Evolutionary conservation across 805 yeast genomes (phyloP), one percentile per base, ranked within the genome.

Genomic region (Clavispora fructus): DNA sequence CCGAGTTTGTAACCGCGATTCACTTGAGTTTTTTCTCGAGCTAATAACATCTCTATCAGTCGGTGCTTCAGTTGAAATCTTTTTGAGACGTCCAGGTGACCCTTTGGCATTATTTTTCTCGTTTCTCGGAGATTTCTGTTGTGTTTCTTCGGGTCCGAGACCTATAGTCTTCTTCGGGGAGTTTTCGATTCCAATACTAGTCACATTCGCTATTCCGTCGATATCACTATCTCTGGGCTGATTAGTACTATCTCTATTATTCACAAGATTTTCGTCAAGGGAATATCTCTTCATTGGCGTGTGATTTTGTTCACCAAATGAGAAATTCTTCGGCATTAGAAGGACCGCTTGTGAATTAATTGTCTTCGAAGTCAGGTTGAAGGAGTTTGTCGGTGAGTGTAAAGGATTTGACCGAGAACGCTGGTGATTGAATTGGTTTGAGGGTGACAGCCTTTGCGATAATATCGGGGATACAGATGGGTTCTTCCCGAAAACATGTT

Each of bases 301-400:
- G 13, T 33, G 35, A 17, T 53, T 29, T 55, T 61, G 52, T 43
- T 55, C 47, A 48, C 60, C 60, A 7, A 67, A 57, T 6, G 75
- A 64, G 44, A 71, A 72, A 49, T 72, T 75, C 53, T 73, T 77
- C 0, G 82, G 81, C 42, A 78, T 65, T 41, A 78, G 60, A 25
- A 78, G 67, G 17, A 78, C 77, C 1, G 82, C 79, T 32, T 66
- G 73, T 12, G 73, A 61, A n/a, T 67, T 55, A 30, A 40, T 37
- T 44, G 52, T 9, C 49, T 30, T 12, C 44, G 52, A n/a, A 35
- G 47, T 14, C 44, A 41, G 26, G 44, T 28, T n/a, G 32, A 35
- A 8, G 49, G 56, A 44, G 2, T 51, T 48, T 14, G 46, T 46
- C 14, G 62, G 61, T 6, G 64, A 55, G 16, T 55, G 55, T 7